A percentile compares a stretch with the other conserved stretches of the same genome.
phyloP scores from a whole-genome alignment of 163 green algal genomes.

The Smithsoniella earleae region DNA sequence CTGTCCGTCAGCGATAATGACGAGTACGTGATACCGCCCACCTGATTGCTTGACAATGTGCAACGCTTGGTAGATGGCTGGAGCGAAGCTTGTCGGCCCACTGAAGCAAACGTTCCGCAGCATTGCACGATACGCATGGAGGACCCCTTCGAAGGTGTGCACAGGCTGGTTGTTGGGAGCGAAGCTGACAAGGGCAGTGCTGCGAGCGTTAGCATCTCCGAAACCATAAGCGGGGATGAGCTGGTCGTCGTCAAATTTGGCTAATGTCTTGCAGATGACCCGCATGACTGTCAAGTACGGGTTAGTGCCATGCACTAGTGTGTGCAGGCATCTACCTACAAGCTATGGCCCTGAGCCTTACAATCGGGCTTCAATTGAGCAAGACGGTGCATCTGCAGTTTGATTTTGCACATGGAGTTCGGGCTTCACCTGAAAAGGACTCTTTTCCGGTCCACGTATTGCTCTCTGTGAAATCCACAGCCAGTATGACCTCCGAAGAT shows the following conservation, averaged over 20 bases:
- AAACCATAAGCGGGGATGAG: conserved; percentile 54
- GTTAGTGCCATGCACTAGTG: conserved; percentile 31
- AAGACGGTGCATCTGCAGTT: too few relatives aligned
- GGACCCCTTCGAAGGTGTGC: background rate
- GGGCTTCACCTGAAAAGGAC: conserved; percentile 48
- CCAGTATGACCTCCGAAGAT: conserved; percentile 46
- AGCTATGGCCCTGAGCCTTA: background rate
- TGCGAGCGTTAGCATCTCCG: conserved; percentile 29
- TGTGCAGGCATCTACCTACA: too few relatives aligned
- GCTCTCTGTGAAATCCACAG: conserved; percentile 51
- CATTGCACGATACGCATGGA: background rate
- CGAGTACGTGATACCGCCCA: conserved; percentile 49
- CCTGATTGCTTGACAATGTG: conserved; percentile 37
- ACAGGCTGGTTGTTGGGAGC: background rate
- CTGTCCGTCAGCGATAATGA: conserved; percentile 54
- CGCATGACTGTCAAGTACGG: conserved; percentile 48
- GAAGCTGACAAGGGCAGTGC: background rate
- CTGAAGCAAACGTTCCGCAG: background rate
- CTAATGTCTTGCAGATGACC: conserved; percentile 48
- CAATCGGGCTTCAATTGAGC: too few relatives aligned
- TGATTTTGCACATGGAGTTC: too few relatives aligned
- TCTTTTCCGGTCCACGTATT: conserved; percentile 1
- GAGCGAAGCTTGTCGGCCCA: conserved; percentile 51
- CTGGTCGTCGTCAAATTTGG: conserved; percentile 52
- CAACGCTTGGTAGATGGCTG: conserved; percentile 46